Evolutionary conservation across 2,329 filamentous ascomycete genomes (phyloP).

Genomic region (Colletotrichum cereale): DNA sequence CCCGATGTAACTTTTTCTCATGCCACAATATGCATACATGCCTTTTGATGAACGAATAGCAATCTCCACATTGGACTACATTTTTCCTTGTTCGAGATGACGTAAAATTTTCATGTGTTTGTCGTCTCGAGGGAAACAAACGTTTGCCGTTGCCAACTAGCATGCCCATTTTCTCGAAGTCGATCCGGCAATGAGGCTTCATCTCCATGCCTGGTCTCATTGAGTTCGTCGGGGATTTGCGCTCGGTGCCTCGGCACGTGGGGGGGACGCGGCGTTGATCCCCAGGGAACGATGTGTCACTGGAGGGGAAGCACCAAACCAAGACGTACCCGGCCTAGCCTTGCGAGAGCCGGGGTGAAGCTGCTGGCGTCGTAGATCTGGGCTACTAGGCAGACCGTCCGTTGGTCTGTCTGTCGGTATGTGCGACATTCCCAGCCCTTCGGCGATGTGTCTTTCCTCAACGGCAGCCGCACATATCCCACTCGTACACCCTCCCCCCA

Average conservation of each 20-base stretch:
- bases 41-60: slow-evolving; percentile 25
- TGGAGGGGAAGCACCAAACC: neutral
- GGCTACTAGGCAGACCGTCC: neutral
- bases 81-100: neutral
- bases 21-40: slow-evolving; percentile 28
- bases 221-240: neutral
- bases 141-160: neutral
- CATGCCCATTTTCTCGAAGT: neutral
- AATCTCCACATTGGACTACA: slow-evolving; percentile 35
- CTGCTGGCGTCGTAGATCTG: neutral
- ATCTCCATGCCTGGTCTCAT: neutral
- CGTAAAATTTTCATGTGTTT: neutral
- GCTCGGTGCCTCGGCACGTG: neutral
- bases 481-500: no score
- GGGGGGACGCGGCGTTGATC: neutral
- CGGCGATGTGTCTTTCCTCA: neutral
- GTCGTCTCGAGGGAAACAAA: neutral
- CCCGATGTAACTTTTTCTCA: slow-evolving; percentile 25
- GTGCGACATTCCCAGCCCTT: neutral
- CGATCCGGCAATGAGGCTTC: neutral
- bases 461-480: neutral
- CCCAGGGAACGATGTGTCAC: no score
- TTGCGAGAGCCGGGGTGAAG: neutral
- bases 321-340: neutral
- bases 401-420: neutral